Evolutionary conservation across 805 yeast species (phyloP).

Genomic region (Zygosaccharomyces bailii): DNA sequence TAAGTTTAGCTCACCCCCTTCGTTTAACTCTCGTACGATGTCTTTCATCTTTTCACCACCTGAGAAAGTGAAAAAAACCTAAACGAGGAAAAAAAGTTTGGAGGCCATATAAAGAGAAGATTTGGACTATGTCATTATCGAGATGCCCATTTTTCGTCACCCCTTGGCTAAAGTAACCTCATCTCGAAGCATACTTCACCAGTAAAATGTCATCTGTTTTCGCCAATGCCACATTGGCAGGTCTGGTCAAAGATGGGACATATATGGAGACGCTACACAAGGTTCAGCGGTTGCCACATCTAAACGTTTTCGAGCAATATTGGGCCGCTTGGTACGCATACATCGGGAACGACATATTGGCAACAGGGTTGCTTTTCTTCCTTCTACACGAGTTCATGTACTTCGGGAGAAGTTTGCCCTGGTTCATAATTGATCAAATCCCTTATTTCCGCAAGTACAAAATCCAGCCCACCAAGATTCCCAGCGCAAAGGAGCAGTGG

Average conservation of each 20-base stretch:
- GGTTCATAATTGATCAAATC: conserved; percentile 82
- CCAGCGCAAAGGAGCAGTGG: conserved; percentile 83
- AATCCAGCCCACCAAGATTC: conserved; percentile 82
- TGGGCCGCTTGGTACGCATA: conserved; percentile 92
- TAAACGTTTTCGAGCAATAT: conserved; percentile 56
- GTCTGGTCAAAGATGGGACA: conserved; percentile 30
- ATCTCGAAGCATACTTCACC: too few species aligned
- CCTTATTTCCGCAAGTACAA: conserved; percentile 84
- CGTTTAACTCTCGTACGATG: not conserved
- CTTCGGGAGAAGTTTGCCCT: conserved; percentile 89
- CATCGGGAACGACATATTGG: conserved; percentile 82
- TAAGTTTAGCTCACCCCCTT: not conserved
- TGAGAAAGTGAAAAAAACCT: not conserved
- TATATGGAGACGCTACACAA: conserved; percentile 37
- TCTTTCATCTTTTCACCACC: not conserved
- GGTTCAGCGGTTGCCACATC: conserved; percentile 39
- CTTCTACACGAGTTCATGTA: conserved; percentile 81
- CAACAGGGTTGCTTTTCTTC: conserved; percentile 87
- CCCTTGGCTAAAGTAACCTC: too few species aligned
- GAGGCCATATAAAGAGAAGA: not conserved
- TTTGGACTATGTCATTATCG: too few species aligned
- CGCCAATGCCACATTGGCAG: conserved; percentile 32
- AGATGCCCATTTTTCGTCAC: not conserved
- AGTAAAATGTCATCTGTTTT: conserved; percentile 35
- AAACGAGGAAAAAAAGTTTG: not conserved